Base-by-base conservation (phyloP, 805 yeast genomes). In the Hanseniaspora occidentalis region DNA sequence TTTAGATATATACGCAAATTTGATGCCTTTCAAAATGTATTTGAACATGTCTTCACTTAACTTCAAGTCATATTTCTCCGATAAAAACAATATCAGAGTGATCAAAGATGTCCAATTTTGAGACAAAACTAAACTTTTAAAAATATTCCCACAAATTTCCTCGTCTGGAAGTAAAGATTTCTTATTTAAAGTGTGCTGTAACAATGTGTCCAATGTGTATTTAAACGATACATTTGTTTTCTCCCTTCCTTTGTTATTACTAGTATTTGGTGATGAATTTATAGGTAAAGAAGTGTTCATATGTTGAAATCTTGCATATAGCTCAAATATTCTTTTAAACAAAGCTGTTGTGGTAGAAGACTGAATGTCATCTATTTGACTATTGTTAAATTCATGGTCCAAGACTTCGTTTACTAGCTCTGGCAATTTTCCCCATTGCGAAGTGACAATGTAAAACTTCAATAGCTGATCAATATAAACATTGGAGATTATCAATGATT, bases 101-200 rank as follows among this genome's bases (percentile, higher is more conserved):
- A 56, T 54, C 3, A 57, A 24, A 3, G 45, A 47, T 8, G 42
- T 35, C 58, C 58, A 57, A 33, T 54, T 53, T 26, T 49, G 47
- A 3, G 44, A 34, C 26, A 44, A 44, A 17, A 53, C 45, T 19
- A 56, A 45, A 1, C 53, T 45, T 7, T 43, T 38, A 8, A 53
- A 34, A 16, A 55, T 50, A 11, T 43, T 27, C 19, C 46, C 39
- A 27, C 44, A 49, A 36, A 54, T 39, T 2, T 34, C 24, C 7
- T 19, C 21, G 40, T 50, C 48, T 2, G 54, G 56, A 20, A 56
- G 35, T 17, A 52, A 37, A 33, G 51, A 47, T 38, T 52, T 59
- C 3, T 37, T 36, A 8, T 36, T 31, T 21, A 51, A 35, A 55
- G 52, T 54, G 4, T 7, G 31, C 6, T 37, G 36, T 11, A 56